Evolutionary conservation across 139 green algal genomes (phyloP).

Genomic region (Marvania coccoides): DNA sequence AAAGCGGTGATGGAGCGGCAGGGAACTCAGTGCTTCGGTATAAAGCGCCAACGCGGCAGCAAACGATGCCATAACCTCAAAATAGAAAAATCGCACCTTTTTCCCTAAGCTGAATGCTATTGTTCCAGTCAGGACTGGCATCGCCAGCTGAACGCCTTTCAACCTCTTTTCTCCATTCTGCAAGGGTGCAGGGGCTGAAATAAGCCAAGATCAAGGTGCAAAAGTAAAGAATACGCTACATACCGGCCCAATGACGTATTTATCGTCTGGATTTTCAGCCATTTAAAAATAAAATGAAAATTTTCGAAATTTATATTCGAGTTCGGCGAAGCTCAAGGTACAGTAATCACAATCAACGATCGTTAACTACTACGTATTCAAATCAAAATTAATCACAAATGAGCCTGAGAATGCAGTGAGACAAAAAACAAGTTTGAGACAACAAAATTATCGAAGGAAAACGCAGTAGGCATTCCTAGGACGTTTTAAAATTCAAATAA

Average conservation of each 20-base stretch:
- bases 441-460: no score
- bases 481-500: background rate
- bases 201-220: no score
- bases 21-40: no score
- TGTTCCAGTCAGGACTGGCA: conserved; percentile 75
- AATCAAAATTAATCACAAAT: no score
- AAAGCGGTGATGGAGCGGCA: no score
- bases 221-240: no score
- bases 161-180: conserved; percentile 33
- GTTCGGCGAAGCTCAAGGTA: background rate
- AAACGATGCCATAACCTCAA: background rate
- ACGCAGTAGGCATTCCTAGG: no score
- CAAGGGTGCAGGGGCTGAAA: background rate
- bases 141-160: conserved; percentile 57
- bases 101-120: conserved; percentile 85
- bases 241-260: conserved; percentile 1
- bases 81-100: conserved; percentile 50
- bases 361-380: no score
- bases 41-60: no score
- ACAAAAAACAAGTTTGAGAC: no score
- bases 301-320: background rate
- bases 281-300: background rate
- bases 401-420: no score
- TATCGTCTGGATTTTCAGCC: background rate
- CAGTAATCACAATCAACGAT: no score